Evolutionary conservation across 2,329 filamentous ascomycete species (phyloP).

Genomic region (Fusarium armeniacum): DNA sequence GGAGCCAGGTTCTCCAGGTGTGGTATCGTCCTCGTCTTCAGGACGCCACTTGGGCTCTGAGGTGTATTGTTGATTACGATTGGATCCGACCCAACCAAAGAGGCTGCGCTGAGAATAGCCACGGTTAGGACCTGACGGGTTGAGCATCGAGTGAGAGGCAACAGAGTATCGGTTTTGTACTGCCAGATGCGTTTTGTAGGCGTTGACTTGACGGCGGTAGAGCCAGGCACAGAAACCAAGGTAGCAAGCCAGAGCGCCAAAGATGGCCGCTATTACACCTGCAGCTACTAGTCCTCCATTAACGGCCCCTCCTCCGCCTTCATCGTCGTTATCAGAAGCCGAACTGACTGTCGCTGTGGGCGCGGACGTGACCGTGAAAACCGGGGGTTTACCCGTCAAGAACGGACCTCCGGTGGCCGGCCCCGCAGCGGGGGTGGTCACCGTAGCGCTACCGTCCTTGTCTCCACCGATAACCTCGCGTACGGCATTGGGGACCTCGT

Average conservation of each 20-base stretch:
- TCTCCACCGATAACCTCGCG: slow-evolving; percentile 65
- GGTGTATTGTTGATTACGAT: slow-evolving; percentile 40
- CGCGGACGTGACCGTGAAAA: slow-evolving; percentile 74
- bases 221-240: slow-evolving; percentile 80
- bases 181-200: slow-evolving; percentile 79
- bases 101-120: slow-evolving; percentile 44
- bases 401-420: slow-evolving; percentile 77
- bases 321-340: neutral
- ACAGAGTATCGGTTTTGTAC: slow-evolving; percentile 70
- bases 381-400: slow-evolving; percentile 76
- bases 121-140: slow-evolving; percentile 36
- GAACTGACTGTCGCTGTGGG: slow-evolving; percentile 60
- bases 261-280: slow-evolving; percentile 73
- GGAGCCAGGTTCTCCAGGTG: slow-evolving; percentile 41
- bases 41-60: slow-evolving; percentile 52
- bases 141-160: slow-evolving; percentile 58
- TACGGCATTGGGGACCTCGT: slow-evolving; percentile 68
- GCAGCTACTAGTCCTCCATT: slow-evolving; percentile 62
- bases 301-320: slow-evolving; percentile 26
- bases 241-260: slow-evolving; percentile 73
- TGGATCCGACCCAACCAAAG: slow-evolving; percentile 54
- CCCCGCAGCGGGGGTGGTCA: slow-evolving; percentile 62
- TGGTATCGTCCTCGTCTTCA: slow-evolving; percentile 46
- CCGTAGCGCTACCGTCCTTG: slow-evolving; percentile 67
- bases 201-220: slow-evolving; percentile 76